Evolutionary conservation across 169 alveolate genomes (phyloP).

Genomic region (Plasmodium ovale): DNA sequence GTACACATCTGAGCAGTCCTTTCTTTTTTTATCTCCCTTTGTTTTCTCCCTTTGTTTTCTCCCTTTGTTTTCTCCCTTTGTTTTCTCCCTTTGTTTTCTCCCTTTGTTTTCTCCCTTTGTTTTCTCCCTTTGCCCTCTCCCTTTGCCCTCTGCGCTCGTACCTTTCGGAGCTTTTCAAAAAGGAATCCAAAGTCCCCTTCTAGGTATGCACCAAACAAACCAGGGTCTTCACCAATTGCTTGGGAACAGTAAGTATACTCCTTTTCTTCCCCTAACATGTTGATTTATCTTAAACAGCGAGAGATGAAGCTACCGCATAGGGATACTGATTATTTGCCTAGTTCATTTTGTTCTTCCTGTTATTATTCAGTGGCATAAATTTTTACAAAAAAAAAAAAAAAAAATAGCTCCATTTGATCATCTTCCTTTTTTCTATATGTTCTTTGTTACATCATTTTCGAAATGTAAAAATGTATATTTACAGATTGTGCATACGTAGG

Average conservation of each 20-base stretch:
- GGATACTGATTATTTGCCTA: not conserved
- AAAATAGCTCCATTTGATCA: not conserved
- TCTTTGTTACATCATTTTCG: not conserved
- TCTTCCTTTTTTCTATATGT: not conserved
- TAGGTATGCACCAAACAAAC: not conserved
- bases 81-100: no score
- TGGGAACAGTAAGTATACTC: not conserved
- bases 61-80: no score
- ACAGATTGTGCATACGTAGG: no score
- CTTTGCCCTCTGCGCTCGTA: not conserved
- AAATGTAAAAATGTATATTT: no score
- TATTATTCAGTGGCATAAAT: no score
- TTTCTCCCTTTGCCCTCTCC: not conserved
- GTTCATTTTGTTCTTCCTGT: no score
- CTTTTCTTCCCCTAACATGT: not conserved
- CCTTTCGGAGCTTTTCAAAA: constrained; percentile 6
- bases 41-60: no score
- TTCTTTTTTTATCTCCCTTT: no score
- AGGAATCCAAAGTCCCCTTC: constrained; percentile 7
- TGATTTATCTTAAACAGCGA: not conserved
- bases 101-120: not conserved
- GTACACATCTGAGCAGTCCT: no score
- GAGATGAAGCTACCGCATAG: no score
- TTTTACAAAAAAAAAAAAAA: no score
- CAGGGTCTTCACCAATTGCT: not conserved